phyloP scores from a whole-genome alignment of 169 alveolate species.

The Perkinsus marinus region DNA sequence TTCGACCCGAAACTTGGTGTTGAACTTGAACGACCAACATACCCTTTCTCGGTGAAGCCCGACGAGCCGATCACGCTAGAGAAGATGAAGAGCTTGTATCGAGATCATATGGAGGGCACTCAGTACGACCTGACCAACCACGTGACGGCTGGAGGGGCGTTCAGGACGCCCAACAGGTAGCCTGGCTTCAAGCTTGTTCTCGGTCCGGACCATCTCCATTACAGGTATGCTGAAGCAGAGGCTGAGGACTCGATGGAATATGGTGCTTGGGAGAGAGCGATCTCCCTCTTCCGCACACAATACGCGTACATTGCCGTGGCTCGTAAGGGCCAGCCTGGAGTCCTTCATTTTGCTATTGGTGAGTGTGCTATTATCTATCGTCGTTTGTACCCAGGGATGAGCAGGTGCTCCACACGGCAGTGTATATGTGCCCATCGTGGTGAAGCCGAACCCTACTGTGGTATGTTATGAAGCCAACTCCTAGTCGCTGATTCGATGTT shows the following conservation, averaged over 20 bases:
- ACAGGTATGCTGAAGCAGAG: neutral
- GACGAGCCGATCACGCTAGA: neutral
- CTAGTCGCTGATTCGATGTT: too few relatives aligned
- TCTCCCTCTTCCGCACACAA: neutral
- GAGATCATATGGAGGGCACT: neutral
- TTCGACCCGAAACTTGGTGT: neutral
- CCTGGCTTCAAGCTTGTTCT: too few relatives aligned
- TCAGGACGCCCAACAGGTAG: neutral
- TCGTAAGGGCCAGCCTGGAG: neutral
- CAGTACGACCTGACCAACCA: neutral
- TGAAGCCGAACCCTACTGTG: neutral
- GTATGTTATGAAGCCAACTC: too few relatives aligned
- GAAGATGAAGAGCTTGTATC: neutral
- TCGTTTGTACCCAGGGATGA: neutral
- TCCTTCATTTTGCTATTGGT: too few relatives aligned
- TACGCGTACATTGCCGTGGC: neutral
- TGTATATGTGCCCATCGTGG: neutral
- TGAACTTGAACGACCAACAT: neutral
- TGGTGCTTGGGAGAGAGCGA: neutral
- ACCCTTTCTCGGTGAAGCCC: neutral
- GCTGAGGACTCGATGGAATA: neutral
- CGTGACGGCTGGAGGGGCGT: neutral
- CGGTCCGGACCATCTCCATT: too few relatives aligned
- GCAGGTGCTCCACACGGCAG: neutral
- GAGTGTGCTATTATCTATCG: neutral